Evolutionary conservation across 2,329 filamentous ascomycete genomes (phyloP), one percentile per base, ranked within the genome.

Genomic region (Pestalotiopsis sp.): DNA sequence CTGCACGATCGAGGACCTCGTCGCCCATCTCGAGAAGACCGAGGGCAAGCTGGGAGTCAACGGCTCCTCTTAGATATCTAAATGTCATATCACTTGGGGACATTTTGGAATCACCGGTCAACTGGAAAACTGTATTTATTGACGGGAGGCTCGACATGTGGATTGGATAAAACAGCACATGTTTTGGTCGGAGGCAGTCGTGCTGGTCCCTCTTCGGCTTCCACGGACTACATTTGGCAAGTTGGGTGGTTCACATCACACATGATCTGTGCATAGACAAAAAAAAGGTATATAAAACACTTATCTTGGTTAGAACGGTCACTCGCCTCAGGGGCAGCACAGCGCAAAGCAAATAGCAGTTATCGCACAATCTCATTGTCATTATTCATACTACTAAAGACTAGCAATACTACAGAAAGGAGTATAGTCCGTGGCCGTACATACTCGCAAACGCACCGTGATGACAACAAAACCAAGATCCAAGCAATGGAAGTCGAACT

Each of bases 1-100:
- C 69, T 97, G 95, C 82, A 98, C 96, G 38, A 98, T 99, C 82
- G 94, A 95, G 78, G 94, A 95, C 81, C 81, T 99, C 82, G 91
- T 95, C 36, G 85, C 84, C 68, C 92, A 97, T 79, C 83, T 97
- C 69, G 92, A 96, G 80, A 91, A 90, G 84, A 90, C 86, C 52
- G 91, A 95, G 82, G 91, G 90, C 49, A 88, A 88, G 79, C 77
- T 87, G 13, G 79, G 78, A 64, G 71, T 80, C 27, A 87, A 86
- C 68, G 84, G 84, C n/a, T 73, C 66, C 27, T 72, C 73, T 13
- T 75, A 31, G 57, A 62, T 20, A n/a, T 13, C 14, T 27, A 4
- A 3, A 59, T 3, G 27, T 11, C 23, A 36, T 13, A 23, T 23
- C 23, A 23, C 23, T 23, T 23, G 23, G 23, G 23, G 3, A 23